phyloP scores from a whole-genome alignment of 768 basidiomycete species.

The Pleurotus cornucopiae region DNA sequence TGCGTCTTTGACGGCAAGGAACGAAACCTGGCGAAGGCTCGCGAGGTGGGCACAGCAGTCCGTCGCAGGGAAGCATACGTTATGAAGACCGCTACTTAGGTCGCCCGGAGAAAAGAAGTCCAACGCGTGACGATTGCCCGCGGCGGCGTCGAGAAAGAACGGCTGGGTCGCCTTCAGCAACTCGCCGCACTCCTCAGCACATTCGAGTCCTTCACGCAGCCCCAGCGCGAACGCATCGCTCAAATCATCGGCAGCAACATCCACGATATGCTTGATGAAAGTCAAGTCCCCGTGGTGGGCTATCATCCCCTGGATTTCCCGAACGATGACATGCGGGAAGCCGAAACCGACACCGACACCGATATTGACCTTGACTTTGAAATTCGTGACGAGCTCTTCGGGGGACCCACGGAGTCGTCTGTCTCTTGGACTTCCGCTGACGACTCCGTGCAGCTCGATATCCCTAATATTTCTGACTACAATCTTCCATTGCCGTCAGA shows the following conservation, averaged over 20 bases:
- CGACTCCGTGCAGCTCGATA: too few relatives aligned
- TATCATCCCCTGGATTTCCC: background rate
- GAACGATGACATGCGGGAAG: background rate
- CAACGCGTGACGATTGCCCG: constrained; percentile 46
- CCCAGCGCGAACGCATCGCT: constrained; percentile 18
- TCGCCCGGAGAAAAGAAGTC: constrained; percentile 48
- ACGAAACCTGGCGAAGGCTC: constrained; percentile 62
- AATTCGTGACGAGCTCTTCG: too few relatives aligned
- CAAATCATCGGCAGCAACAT: constrained; percentile 11
- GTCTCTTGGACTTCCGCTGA: too few relatives aligned
- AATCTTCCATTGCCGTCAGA: background rate
- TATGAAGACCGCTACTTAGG: constrained; percentile 28
- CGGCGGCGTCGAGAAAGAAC: constrained; percentile 52
- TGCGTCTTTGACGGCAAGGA: constrained; percentile 80
- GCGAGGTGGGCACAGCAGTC: constrained; percentile 49
- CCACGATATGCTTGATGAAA: too few relatives aligned
- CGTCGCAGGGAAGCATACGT: background rate
- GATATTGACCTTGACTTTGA: too few relatives aligned
- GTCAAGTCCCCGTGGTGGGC: background rate
- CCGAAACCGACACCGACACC: too few relatives aligned
- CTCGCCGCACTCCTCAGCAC: constrained; percentile 34
- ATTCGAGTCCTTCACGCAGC: constrained; percentile 30
- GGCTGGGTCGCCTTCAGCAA: constrained; percentile 48
- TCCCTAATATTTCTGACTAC: background rate
- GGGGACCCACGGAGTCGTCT: too few relatives aligned